Conservation (phyloP, 164 flowering plant genomes). For the Litsea cubeba region DNA sequence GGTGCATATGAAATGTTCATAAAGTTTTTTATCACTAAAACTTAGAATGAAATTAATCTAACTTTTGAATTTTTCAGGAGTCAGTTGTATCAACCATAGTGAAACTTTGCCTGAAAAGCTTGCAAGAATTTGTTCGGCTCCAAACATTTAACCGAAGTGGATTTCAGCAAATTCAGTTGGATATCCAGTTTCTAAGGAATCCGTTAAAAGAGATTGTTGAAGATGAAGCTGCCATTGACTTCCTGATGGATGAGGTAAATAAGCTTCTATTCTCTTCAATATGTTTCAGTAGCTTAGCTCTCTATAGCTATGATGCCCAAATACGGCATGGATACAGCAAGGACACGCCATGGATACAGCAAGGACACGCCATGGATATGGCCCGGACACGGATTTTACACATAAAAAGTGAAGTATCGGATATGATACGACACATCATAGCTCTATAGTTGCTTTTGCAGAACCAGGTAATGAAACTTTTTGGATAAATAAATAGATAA, state of each 20-base stretch:
- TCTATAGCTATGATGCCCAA: neutral
- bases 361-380: too few species aligned
- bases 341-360: too few species aligned
- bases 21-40: neutral
- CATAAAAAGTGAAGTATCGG: too few species aligned
- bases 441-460: too few species aligned
- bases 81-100: conserved; percentile 68
- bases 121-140: conserved; percentile 88
- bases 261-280: neutral
- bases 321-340: too few species aligned
- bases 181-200: conserved; percentile 73
- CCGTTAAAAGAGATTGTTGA: conserved; percentile 68
- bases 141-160: conserved; percentile 96
- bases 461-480: too few species aligned
- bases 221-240: conserved; percentile 89
- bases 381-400: too few species aligned
- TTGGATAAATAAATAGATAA: too few species aligned
- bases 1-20: neutral
- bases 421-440: too few species aligned
- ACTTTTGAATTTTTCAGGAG: conserved; percentile 49
- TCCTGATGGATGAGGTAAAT: conserved; percentile 88
- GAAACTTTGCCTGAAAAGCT: conserved; percentile 86
- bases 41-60: neutral
- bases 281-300: neutral
- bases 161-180: conserved; percentile 97